Evolutionary conservation across 192 early-diverging fungal genomes (phyloP).

Genomic region (Pilaira anomala): DNA sequence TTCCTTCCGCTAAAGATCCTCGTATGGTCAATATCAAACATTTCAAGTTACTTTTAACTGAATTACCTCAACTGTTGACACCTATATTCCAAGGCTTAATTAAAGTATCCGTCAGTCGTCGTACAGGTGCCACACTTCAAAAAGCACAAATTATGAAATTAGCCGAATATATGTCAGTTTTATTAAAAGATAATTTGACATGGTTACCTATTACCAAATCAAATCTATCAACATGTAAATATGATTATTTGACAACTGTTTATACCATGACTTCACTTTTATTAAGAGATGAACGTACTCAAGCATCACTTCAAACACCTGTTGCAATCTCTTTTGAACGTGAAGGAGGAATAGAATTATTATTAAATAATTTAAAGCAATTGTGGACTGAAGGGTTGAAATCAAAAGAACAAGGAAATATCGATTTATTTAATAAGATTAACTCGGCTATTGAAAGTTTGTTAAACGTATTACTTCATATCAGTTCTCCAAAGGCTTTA

Average conservation of each 20-base stretch:
- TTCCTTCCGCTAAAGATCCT: slow-evolving; percentile 42
- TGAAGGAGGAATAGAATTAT: slow-evolving; percentile 45
- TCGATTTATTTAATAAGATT: slow-evolving; percentile 39
- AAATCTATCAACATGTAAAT: slow-evolving; percentile 33
- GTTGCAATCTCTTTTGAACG: slow-evolving; percentile 61
- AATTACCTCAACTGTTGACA: slow-evolving; percentile 61
- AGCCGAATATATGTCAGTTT: slow-evolving; percentile 53
- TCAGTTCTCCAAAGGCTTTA: slow-evolving; percentile 69
- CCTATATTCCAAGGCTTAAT: slow-evolving; percentile 65
- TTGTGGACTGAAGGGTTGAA: slow-evolving; percentile 47
- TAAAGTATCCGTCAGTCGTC: slow-evolving; percentile 57
- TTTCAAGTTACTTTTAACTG: slow-evolving; percentile 61
- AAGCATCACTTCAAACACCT: slow-evolving; percentile 56
- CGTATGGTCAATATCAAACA: slow-evolving; percentile 64
- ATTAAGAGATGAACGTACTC: slow-evolving; percentile 58
- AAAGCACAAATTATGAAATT: slow-evolving; percentile 53
- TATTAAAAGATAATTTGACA: slow-evolving; percentile 51
- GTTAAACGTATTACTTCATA: slow-evolving; percentile 61
- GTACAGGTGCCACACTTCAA: slow-evolving; percentile 45
- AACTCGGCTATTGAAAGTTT: slow-evolving; percentile 52
- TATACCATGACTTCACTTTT: slow-evolving; percentile 52
- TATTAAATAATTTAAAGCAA: slow-evolving; percentile 45
- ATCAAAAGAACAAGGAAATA: slow-evolving; percentile 31
- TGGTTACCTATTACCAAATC: slow-evolving; percentile 25
- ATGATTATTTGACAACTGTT: slow-evolving; percentile 57